Evolutionary conservation across 2,329 filamentous ascomycete species (phyloP), one percentile per base, ranked within the genome.

Genomic region (Fusarium austroafricanum): DNA sequence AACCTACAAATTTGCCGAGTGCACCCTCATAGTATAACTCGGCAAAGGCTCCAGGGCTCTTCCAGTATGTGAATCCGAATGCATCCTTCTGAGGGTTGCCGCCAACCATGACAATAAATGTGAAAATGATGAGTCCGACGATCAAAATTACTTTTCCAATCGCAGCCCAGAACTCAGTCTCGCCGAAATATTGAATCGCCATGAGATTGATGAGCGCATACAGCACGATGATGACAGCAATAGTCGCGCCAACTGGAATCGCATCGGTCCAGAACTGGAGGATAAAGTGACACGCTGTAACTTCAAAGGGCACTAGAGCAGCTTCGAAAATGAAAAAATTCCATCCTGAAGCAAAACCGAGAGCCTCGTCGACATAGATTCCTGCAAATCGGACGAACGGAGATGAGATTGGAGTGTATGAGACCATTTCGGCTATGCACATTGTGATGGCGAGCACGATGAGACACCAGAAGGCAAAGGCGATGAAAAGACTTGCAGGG

Each of bases 31-130:
- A 86, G 74, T 91, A 89, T 46, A 90, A 83, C 64, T 89, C 85
- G 4, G 86, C 85, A 75, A 95, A 94, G 0, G 92, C 83, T 2
- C 92, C 92, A 0, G 92, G 92, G 1, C 86, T 80, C 5, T 84
- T 81, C 87, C 88, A 91, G 76, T 86, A 88, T 0, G 77, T 84
- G 75, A 95, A 95, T 1, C 92, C 92, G 65, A 92, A 92, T 0
- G 86, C 82, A 69, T 94, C 90, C 37, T 86, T 82, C 1, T 88
- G 76, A 0, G 93, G 93, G 70, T 95, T 96, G 4, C 91, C 93
- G 10, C 93, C 93, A 2, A 96, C 80, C 90, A 96, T 95, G 67
- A 89, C 88, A 67, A 96, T 84, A 73, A 97, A 93, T 3, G 93
- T 95, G 80, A 92, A 94, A 66, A 88, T 72, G 69, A 94, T 85